Percentiles rank a stretch among this genome's conserved stretches.
These are phyloP conservation scores for Russula griseocarnosa DNA, from an alignment of 768 basidiomycete genomes.

Conservation along the genomic window DNA sequence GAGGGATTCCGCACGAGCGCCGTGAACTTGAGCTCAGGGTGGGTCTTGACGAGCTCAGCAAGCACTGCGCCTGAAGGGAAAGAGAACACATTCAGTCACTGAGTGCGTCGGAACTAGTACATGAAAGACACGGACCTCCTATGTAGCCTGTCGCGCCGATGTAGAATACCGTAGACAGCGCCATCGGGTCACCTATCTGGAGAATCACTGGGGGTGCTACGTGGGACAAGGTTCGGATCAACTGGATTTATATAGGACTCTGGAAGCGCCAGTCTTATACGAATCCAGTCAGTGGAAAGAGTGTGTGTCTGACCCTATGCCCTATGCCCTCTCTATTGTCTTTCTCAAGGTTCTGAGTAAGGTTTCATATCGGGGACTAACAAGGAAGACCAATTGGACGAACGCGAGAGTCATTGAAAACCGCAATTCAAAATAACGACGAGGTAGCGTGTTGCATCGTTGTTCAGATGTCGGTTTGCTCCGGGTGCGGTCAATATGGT, in stretches of 20 bases:
- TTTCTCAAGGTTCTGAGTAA: not conserved
- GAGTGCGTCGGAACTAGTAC: not conserved
- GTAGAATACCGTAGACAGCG: slow-evolving; percentile 11
- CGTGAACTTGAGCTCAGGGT: slow-evolving; percentile 5
- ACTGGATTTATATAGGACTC: slow-evolving; percentile 1
- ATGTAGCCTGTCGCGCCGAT: slow-evolving; percentile 22
- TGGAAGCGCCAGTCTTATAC: not conserved
- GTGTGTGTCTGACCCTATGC: no score
- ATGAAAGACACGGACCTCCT: slow-evolving; percentile 8
- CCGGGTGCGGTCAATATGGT: not conserved
- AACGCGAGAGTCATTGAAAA: not conserved
- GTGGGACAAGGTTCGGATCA: not conserved
- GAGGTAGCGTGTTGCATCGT: not conserved
- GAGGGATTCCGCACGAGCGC: slow-evolving; percentile 16
- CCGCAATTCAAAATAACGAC: not conserved
- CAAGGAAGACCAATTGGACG: not conserved
- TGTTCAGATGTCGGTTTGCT: not conserved
- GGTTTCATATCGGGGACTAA: not conserved
- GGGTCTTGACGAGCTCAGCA: not conserved
- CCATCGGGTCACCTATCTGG: not conserved
- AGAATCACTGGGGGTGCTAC: not conserved
- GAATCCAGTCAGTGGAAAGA: no score
- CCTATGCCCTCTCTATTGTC: slow-evolving; percentile 2
- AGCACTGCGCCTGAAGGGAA: slow-evolving; percentile 7
- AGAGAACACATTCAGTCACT: not conserved